phyloP scores from a whole-genome alignment of 495 filamentous ascomycete genomes.

The Cercophora samala region DNA sequence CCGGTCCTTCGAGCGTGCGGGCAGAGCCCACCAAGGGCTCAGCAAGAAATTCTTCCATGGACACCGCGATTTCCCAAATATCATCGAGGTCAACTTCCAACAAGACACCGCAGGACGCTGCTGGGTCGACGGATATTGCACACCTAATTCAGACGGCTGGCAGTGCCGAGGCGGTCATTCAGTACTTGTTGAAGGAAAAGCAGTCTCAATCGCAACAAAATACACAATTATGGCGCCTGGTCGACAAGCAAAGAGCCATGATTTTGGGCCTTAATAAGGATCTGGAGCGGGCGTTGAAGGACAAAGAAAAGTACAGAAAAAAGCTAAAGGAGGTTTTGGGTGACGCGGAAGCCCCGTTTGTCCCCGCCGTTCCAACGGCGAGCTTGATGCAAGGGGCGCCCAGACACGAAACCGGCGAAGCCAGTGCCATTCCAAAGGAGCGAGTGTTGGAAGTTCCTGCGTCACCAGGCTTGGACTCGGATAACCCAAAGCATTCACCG shows the following conservation, averaged over 20 bases:
- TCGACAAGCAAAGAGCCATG: constrained; percentile 93
- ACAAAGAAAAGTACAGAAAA: constrained; percentile 90
- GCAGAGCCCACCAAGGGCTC: constrained; percentile 32
- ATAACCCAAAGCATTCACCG: constrained; percentile 46
- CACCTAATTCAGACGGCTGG: constrained; percentile 78
- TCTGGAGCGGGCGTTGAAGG: constrained; percentile 83
- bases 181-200: constrained; percentile 87
- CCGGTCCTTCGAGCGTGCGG: constrained; percentile 29
- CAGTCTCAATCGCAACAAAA: constrained; percentile 84
- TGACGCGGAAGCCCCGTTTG: constrained; percentile 28
- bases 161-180: constrained; percentile 83
- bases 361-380: constrained; percentile 19
- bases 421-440: constrained; percentile 28
- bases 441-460: constrained; percentile 36
- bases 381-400: constrained; percentile 9
- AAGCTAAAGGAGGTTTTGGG: constrained; percentile 71
- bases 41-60: constrained; percentile 87
- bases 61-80: constrained; percentile 85
- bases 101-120: constrained; percentile 58
- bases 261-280: constrained; percentile 94
- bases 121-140: constrained; percentile 59
- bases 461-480: constrained; percentile 45
- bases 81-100: constrained; percentile 65
- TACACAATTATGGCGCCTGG: constrained; percentile 86
- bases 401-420: constrained; percentile 12